Base-by-base conservation (phyloP, 768 basidiomycete genomes). In the Lentinula edodes region DNA sequence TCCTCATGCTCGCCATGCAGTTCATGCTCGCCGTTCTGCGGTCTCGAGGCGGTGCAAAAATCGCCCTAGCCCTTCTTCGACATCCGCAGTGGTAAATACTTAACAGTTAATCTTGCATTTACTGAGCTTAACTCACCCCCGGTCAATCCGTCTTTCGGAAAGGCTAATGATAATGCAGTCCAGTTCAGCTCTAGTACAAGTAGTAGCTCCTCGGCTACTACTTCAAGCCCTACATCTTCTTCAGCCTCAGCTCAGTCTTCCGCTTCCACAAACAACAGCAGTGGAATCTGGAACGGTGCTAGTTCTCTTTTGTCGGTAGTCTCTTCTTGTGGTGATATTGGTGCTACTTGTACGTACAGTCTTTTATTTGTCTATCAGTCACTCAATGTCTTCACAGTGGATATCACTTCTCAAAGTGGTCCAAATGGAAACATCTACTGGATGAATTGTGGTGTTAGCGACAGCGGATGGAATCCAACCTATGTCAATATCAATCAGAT, bases 391-490 rank as follows among this genome's bases (percentile, higher is more conserved):
- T 57, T 58, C 58, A 5, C 48, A 89, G 87, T 66, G 66, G 61
- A 82, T 43, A 74, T 79, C 63, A 85, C 82, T 4, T 66, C 71
- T 6, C 72, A 76, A 28, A 73, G 75, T 43, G 90, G 90, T 16
- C 88, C 88, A 16, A 90, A 90, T 67, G 88, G 89, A n/a, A 71
- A 78, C 67, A 84, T 90, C 52, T 76, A 83, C 58, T 93, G 87
- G 83, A 71, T 93, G 65, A 91, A 90, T 75, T 94, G 92, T 67
- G 91, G 90, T 46, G 71, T 94, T 59, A 75, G 80, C 48, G 69
- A 66, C 36, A 69, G 69, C 38, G 89, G 88, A 35, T 95, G 93
- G 93, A 81, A 73, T 52, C 91, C 93, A 16, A 90, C 91, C 15
- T 69, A 71, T 60, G 73, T 95, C 60, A 71, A 71, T 7, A 66